A percentile compares a stretch with the other conserved stretches of the same genome.
Evolutionary conservation across 2,329 filamentous ascomycete genomes (phyloP).

Genomic region (Penicillium frequentans): DNA sequence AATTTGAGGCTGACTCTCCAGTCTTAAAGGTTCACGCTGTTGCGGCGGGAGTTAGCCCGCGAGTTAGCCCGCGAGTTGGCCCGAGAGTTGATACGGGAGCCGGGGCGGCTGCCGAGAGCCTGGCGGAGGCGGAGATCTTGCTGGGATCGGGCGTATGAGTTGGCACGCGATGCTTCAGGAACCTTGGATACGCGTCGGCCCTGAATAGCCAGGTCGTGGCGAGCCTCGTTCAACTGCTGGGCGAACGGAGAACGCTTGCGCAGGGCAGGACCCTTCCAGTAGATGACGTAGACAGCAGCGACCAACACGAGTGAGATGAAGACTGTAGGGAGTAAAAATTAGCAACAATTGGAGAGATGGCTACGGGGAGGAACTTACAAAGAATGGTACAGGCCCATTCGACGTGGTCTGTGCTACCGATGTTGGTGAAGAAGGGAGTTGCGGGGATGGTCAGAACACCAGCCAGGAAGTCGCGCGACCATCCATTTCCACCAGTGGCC

Average conservation of each 20-base stretch:
- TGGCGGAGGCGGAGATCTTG: slow-evolving; percentile 40
- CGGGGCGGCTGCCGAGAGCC: slow-evolving; percentile 34
- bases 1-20: neutral
- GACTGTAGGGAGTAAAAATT: slow-evolving; percentile 29
- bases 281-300: slow-evolving; percentile 64
- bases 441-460: slow-evolving; percentile 64
- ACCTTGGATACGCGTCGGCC: slow-evolving; percentile 35
- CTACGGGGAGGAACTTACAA: slow-evolving; percentile 33
- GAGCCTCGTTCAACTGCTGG: slow-evolving; percentile 57
- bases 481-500: slow-evolving; percentile 67
- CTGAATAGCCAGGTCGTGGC: slow-evolving; percentile 31
- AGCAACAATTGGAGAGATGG: neutral
- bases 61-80: slow-evolving; percentile 29
- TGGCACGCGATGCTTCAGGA: slow-evolving; percentile 35
- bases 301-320: slow-evolving; percentile 63
- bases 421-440: slow-evolving; percentile 54
- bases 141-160: slow-evolving; percentile 40
- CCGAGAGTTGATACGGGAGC: slow-evolving; percentile 34
- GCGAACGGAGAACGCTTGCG: slow-evolving; percentile 65
- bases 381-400: slow-evolving; percentile 65
- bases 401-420: slow-evolving; percentile 55
- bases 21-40: slow-evolving; percentile 16
- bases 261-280: slow-evolving; percentile 62
- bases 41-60: slow-evolving; percentile 29
- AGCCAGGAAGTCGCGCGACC: slow-evolving; percentile 64